Percentiles rank a stretch among this genome's conserved stretches.
Conservation (phyloP, 441 rosid species). For the Syzygium malaccense region DNA sequence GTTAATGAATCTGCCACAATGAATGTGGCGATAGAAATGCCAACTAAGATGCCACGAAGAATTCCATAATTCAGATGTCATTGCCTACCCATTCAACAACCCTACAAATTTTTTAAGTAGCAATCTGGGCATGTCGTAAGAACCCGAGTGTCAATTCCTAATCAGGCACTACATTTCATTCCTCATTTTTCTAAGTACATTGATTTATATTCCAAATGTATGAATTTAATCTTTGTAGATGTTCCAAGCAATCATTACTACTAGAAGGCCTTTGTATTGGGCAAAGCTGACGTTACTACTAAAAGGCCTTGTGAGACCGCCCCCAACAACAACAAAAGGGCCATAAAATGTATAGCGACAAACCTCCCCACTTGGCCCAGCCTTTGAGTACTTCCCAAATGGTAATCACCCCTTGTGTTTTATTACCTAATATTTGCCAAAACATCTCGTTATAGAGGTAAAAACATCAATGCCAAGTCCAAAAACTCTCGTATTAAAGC, state of each 20-base stretch:
- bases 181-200: neutral
- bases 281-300: neutral
- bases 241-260: neutral
- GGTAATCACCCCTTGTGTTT: neutral
- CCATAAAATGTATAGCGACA: neutral
- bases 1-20: neutral
- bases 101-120: neutral
- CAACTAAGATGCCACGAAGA: neutral
- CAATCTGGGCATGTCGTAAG: neutral
- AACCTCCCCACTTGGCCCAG: neutral
- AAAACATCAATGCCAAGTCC: neutral
- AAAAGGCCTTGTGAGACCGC: neutral
- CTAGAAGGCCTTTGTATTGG: neutral
- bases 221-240: neutral
- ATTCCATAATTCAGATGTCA: neutral
- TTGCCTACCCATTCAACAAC: neutral
- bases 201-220: neutral
- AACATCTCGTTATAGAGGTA: neutral
- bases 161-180: neutral
- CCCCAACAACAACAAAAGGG: neutral
- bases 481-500: neutral
- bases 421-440: neutral
- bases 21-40: neutral
- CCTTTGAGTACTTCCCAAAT: neutral
- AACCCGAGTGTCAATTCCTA: neutral